phyloP scores from a whole-genome alignment of 23 red algal species.

The Chondrus crispus region DNA sequence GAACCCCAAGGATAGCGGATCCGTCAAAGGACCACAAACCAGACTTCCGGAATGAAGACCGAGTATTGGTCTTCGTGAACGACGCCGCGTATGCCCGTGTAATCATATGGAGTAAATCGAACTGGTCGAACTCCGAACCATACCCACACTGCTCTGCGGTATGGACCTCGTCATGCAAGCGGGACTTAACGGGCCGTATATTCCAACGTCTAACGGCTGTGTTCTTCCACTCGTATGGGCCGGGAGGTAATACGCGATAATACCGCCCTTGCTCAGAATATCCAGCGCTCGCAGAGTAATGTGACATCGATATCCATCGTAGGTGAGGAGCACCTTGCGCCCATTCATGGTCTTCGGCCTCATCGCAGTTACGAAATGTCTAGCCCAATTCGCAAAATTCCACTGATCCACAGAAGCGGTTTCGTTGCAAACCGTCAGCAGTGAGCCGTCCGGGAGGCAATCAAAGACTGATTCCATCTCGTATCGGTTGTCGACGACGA shows the following conservation, averaged over 20 bases:
- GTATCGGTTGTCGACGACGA: neutral
- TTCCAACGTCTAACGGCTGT: conserved; percentile 1
- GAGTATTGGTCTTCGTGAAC: neutral
- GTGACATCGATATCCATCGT: neutral
- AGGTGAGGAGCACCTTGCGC: neutral
- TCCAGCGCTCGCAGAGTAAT: neutral
- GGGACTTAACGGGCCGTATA: neutral
- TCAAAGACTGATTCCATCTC: neutral
- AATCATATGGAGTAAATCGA: neutral
- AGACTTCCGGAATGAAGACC: neutral
- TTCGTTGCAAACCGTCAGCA: neutral
- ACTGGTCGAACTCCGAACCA: neutral
- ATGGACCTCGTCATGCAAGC: neutral
- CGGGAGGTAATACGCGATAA: conserved; percentile 15
- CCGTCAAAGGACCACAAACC: no score
- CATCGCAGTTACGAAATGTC: neutral
- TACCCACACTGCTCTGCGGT: neutral
- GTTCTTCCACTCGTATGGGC: neutral
- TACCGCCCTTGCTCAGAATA: neutral
- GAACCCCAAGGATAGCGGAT: no score
- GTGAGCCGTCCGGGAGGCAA: neutral
- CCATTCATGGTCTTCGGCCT: neutral
- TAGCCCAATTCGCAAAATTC: neutral
- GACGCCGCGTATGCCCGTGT: neutral
- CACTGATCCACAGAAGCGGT: neutral